A percentile compares a stretch with the other conserved stretches of the same genome.
phyloP scores from a whole-genome alignment of 129 eudicot species.

The Escallonia rubra region DNA sequence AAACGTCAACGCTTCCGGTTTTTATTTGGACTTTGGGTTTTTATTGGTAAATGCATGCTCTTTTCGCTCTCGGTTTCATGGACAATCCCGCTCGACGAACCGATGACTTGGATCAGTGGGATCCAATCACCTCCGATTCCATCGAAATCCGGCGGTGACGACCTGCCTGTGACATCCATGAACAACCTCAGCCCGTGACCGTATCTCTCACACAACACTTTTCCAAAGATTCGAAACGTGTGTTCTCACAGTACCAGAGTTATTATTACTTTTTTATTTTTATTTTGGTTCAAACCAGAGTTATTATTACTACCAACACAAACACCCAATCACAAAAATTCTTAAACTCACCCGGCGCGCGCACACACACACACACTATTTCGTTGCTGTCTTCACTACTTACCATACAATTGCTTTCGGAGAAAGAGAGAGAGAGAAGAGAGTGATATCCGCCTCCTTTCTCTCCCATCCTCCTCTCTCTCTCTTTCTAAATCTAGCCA shows the following conservation, averaged over 20 bases:
- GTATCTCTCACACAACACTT: too few species aligned
- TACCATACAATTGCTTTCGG: too few species aligned
- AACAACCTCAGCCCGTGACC: too few species aligned
- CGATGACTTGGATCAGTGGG: constrained; percentile 82
- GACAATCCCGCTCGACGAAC: constrained; percentile 9
- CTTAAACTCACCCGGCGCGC: constrained; percentile 2
- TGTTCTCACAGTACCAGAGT: background rate
- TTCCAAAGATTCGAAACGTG: background rate
- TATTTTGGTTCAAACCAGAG: background rate
- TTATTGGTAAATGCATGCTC: too few species aligned
- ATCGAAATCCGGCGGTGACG: too few species aligned
- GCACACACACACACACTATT: too few species aligned
- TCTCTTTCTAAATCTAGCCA: constrained; percentile 4
- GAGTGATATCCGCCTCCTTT: background rate
- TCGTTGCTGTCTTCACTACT: too few species aligned
- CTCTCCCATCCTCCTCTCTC: background rate
- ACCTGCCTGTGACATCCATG: too few species aligned
- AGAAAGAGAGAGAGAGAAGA: background rate
- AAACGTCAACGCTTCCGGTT: too few species aligned
- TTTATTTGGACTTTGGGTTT: too few species aligned
- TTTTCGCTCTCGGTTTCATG: too few species aligned
- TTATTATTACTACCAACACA: background rate
- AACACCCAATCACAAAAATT: background rate
- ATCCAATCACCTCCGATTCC: constrained; percentile 35
- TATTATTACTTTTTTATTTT: background rate